Base-by-base conservation (phyloP, 805 yeast species). In the Alloascoidea africana region DNA sequence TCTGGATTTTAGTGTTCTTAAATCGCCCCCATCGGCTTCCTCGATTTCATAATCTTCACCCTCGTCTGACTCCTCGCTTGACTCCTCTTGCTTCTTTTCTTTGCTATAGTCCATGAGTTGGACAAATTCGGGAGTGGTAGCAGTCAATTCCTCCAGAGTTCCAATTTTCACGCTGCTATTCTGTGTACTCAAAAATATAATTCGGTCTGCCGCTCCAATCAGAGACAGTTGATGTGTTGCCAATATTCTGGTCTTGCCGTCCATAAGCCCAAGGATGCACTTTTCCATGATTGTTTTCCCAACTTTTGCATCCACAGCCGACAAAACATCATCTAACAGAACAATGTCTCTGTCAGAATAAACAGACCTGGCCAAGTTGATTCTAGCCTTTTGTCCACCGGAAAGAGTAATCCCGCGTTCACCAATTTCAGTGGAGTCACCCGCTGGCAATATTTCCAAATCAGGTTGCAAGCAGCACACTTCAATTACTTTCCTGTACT, bases 301-400 rank as follows among this genome's bases (percentile, higher is more conserved):
- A 34, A 82, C 93, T 48, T 82, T 74, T 19, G 89, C 85, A 55
- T 83, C 94, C 4, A 83, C 93, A 3, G 94, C 93, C 58, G 83
- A 73, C 40, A 83, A 63, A 13, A 82, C 85, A 52, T 83, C 94
- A 51, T 83, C 94, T 38, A 83, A 56, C 37, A 83, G 55, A 32
- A 77, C 65, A 16, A 81, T 75, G 48, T 79, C 85, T 14, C 68
- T 67, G 17, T 73, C 64, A 11, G 76, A 71, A 49, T 83, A 83
- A 2, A 80, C 84, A 2, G 89, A 79, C 51, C 94, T 66, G 3
- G 94, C 94, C 42, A 83, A 58, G 49, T 73, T 72, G 38, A 83
- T 68, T 53, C 94, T 68, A 0, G 93, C 89, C 60, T 83, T 83
- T 53, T 83, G 94, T 37, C 94, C 94, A 39, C 94, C 94, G n/a